Evolutionary conservation across 352 stramenopile species (phyloP), one percentile per base, ranked within the genome.

Genomic region (Phytopythium helicoides): DNA sequence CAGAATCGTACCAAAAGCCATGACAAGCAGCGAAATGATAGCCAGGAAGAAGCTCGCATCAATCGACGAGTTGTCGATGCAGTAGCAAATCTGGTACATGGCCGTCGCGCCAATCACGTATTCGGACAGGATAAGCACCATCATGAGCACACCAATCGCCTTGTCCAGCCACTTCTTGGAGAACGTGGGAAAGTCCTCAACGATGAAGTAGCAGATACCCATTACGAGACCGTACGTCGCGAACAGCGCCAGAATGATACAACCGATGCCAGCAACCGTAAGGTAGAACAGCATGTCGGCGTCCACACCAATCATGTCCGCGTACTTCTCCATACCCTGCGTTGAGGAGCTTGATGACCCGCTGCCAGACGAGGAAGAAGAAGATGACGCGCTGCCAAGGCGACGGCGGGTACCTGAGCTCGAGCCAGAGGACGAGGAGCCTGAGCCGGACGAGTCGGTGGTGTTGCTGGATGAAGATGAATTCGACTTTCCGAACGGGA

Each of bases 11-110:
- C 85, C 85, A 34, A 91, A 60, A 2, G 81, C 81, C 34, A 90
- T 52, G n/a, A 83, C 66, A n/a, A 93, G 41, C 22, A 95, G 64
- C 33, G 81, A 53, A 12, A 87, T 56, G 37, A 92, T 79, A 22
- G 82, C 70, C 21, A 92, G 57, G 52, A 82, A 81, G 26, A 92
- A 60, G 22, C 77, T 84, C 22, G 73, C 45, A 31, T 89, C 81
- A 7, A 86, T 58, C 9, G 58, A 52, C 52, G 75, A 54, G 52
- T 83, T 58, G 60, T 93, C 72, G 47, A 92, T 79, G 53, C 73
- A 81, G 60, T 79, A 91, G 58, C 80, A 93, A 64, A 95, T 92
- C 64, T 93, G 77, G 72, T 90, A 95, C 60, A 81, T 90, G 21
- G 68, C 82, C 4, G 81, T 92, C 16, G 85, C 80, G 21, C 82